These are phyloP conservation scores for Aspergillus calidoustus DNA, from an alignment of 2,329 filamentous ascomycete genomes.

Conservation along the genomic window DNA sequence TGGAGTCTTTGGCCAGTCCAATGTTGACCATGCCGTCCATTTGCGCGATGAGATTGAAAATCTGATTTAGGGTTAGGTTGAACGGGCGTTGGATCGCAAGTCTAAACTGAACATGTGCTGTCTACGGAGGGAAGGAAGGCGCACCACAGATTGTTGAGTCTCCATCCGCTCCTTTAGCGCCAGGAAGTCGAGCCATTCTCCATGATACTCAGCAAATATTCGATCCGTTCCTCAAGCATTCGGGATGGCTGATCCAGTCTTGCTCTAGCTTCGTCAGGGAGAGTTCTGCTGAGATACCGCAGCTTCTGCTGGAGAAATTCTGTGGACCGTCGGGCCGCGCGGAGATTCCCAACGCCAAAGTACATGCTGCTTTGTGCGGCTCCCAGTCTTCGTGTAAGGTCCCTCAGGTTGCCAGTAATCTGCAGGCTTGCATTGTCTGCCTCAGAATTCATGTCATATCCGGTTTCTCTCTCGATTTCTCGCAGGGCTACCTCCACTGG, in stretches of 20 bases:
- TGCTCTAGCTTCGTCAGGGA: not conserved
- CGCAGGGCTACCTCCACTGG: not conserved
- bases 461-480: not conserved
- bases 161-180: not conserved
- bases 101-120: not conserved
- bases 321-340: not conserved
- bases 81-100: not conserved
- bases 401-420: not conserved
- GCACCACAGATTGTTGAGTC: not conserved
- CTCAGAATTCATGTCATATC: not conserved
- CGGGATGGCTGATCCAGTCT: not conserved
- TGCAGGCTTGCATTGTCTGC: no score
- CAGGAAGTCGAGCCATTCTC: not conserved
- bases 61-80: not conserved
- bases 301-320: slow-evolving; percentile 1
- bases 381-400: not conserved
- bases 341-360: not conserved
- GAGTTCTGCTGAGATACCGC: not conserved
- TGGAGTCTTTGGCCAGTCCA: slow-evolving; percentile 1
- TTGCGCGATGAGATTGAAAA: slow-evolving; percentile 5
- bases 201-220: not conserved
- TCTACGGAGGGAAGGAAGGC: not conserved
- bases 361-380: not conserved
- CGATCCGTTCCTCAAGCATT: not conserved
- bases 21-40: slow-evolving; percentile 1